Evolutionary conservation across 192 early-diverging fungal species (phyloP).

Genomic region (Coemansia guatemalensis): DNA sequence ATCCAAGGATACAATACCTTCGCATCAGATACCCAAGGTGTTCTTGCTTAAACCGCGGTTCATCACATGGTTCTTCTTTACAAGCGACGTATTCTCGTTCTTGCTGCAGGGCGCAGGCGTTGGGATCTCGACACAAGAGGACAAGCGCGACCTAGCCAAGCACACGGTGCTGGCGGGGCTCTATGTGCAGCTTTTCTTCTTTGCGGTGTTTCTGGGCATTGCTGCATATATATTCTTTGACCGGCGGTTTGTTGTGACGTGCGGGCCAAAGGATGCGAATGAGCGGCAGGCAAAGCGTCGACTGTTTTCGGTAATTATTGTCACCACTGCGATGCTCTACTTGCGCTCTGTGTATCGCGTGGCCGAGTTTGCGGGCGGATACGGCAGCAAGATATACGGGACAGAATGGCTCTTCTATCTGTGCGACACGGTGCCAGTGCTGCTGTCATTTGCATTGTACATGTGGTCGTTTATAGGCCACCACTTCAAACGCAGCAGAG

Average conservation of each 20-base stretch:
- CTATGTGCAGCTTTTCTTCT: conserved; percentile 32
- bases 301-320: conserved; percentile 28
- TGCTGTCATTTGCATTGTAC: conserved; percentile 32
- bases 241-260: conserved; percentile 15
- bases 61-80: conserved; percentile 54
- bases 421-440: conserved; percentile 44
- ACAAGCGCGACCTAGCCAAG: conserved; percentile 21
- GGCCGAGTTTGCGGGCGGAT: conserved; percentile 43
- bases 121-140: conserved; percentile 22
- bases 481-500: conserved; percentile 8
- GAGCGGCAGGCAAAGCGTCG: conserved; percentile 18
- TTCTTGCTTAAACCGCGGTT: conserved; percentile 44
- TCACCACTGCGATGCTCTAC: conserved; percentile 40
- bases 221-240: conserved; percentile 13
- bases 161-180: conserved; percentile 42
- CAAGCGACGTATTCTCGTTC: conserved; percentile 52
- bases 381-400: conserved; percentile 39
- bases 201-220: conserved; percentile 34
- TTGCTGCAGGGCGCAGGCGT: conserved; percentile 44
- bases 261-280: conserved; percentile 14
- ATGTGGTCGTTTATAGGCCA: conserved; percentile 36
- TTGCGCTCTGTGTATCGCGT: conserved; percentile 47
- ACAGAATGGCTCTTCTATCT: conserved; percentile 51
- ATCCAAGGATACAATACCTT: conserved; percentile 4
- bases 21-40: background rate